phyloP scores from a whole-genome alignment of 2,329 filamentous ascomycete species.

The Diaporthe eres region DNA sequence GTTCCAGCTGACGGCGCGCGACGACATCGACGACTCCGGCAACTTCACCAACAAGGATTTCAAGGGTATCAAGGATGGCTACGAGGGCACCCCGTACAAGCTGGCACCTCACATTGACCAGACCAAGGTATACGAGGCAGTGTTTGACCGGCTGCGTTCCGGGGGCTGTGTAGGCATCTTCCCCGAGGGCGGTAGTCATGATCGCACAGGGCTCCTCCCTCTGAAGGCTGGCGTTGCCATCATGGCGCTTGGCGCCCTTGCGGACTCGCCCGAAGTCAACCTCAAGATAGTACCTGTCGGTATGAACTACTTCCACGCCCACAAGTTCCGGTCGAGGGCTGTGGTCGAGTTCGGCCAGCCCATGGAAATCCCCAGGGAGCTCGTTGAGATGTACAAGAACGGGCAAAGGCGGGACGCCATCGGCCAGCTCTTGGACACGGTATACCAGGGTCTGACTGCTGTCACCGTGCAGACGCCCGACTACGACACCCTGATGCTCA shows the following conservation, averaged over 20 bases:
- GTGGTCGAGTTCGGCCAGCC: conserved; percentile 96
- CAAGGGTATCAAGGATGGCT: conserved; percentile 71
- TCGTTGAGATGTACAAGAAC: conserved; percentile 87
- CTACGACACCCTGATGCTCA: conserved; percentile 96
- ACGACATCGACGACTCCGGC: conserved; percentile 78
- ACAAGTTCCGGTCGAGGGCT: conserved; percentile 97
- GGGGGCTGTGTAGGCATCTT: conserved; percentile 97
- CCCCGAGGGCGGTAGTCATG: conserved; percentile 95
- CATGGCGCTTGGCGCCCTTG: conserved; percentile 94
- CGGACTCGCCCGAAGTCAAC: conserved; percentile 86
- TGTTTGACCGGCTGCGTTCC: conserved; percentile 84
- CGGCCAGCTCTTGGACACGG: conserved; percentile 84
- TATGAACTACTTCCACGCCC: conserved; percentile 99
- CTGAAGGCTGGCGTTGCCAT: conserved; percentile 97
- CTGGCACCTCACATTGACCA: conserved; percentile 94
- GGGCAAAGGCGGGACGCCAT: conserved; percentile 91
- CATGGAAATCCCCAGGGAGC: conserved; percentile 84
- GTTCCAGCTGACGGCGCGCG: conserved; percentile 84
- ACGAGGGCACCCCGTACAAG: conserved; percentile 86
- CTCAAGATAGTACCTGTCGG: conserved; percentile 96
- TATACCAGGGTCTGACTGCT: conserved; percentile 86
- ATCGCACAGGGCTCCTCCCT: conserved; percentile 90
- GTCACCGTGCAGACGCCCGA: conserved; percentile 95
- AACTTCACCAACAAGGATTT: conserved; percentile 70
- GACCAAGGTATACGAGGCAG: conserved; percentile 91